A percentile compares a stretch with the other conserved stretches of the same genome.
These are phyloP conservation scores for Rubus idaeus DNA, from an alignment of 306 rosid genomes.

Conservation along the genomic window DNA sequence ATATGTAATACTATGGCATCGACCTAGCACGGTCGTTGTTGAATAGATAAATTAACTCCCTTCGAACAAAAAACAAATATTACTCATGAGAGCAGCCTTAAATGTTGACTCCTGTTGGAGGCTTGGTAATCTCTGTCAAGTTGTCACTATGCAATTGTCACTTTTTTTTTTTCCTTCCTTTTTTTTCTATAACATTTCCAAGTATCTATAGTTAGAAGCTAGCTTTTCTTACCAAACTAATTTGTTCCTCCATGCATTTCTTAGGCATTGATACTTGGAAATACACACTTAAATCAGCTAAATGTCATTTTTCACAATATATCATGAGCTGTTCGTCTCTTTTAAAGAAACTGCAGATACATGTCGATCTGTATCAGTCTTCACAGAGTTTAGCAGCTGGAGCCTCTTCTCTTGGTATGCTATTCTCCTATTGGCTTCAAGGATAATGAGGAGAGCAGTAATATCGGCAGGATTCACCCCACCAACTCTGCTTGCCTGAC, in stretches of 20 bases:
- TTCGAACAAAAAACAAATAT: too few species aligned
- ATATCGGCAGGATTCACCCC: slow-evolving; percentile 98
- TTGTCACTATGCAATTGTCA: background rate
- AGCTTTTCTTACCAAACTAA: background rate
- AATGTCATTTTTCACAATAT: background rate
- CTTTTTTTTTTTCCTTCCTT: background rate
- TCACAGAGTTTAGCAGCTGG: slow-evolving; percentile 49
- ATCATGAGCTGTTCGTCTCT: slow-evolving; percentile 56
- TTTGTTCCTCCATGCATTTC: background rate
- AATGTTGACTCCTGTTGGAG: background rate
- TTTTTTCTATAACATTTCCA: background rate
- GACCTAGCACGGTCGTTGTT: too few species aligned
- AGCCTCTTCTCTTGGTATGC: slow-evolving; percentile 60
- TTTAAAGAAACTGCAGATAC: slow-evolving; percentile 45
- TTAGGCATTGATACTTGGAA: background rate
- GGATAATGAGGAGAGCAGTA: slow-evolving; percentile 83
- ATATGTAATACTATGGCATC: too few species aligned
- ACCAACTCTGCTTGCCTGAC: slow-evolving; percentile 96
- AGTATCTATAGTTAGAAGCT: background rate
- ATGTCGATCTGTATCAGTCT: slow-evolving; percentile 37
- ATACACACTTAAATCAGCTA: background rate
- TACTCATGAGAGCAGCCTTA: background rate
- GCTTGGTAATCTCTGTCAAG: background rate
- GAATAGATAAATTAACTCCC: too few species aligned
- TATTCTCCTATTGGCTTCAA: slow-evolving; percentile 71